Base-by-base conservation (phyloP, 2,329 filamentous ascomycete genomes). In the Trichoderma breve region DNA sequence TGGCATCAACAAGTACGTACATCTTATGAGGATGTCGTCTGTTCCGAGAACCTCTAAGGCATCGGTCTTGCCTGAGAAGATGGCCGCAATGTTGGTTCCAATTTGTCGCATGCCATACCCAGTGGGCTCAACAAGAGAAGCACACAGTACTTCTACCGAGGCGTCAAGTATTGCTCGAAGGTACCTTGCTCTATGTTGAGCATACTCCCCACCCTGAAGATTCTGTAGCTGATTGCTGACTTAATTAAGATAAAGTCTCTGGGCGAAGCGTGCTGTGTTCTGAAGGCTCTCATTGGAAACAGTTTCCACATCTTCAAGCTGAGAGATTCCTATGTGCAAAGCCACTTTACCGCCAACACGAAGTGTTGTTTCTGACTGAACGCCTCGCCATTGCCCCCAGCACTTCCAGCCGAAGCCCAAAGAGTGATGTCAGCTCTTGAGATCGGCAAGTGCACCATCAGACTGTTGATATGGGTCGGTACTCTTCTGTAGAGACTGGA, bases 231-330 rank as follows among this genome's bases (percentile, higher is more conserved):
- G 1, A 51, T 24, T 1, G 43, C 9, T 5, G n/a, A 51, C n/a
- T 1, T 1, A 51, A n/a, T 3, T 11, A 0, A 11, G 9, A 14
- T 24, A 0, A 11, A 2, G 5, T 12, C n/a, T 21, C 43, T 4
- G 3, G 5, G 24, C 43, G n/a, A 51, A 24, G 43, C 9, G 4
- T 24, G 43, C n/a, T 2, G n/a, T 24, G n/a, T 24, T 51, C n/a
- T 21, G 43, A 21, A 21, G 43, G n/a, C 4, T 51, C 2, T 24
- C 11, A 6, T 3, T 51, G 1, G 11, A 24, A 24, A 51, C 9
- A 6, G 18, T 47, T 11, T 21, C 43, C 1, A 6, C 43, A 21
- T 47, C 18, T 21, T 47, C 43, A 6, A 12, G n/a, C 9, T 47
- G 43, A 0, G 18, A 47, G n/a, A 11, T 47, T n/a, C 18, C n/a